Evolutionary conservation across 768 basidiomycete genomes (phyloP), one percentile per base, ranked within the genome.

Genomic region (Lenzites betulinus): DNA sequence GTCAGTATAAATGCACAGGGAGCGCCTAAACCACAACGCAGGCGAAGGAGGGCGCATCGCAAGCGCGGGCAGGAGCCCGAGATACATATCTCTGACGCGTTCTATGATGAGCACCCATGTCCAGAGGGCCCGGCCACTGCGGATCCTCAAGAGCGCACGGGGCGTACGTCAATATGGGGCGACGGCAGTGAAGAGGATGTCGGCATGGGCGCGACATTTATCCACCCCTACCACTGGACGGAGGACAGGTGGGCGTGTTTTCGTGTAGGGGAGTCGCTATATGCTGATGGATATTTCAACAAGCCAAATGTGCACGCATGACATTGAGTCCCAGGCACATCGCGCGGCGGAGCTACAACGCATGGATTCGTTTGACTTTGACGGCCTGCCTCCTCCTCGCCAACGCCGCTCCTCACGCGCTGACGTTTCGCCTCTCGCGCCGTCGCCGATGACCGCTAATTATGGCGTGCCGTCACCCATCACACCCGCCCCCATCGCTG

Each of bases 41-140:
- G 33, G 12, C 38, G 60, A 26, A 62, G 2, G 25, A 54, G 53
- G 16, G 50, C 35, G 18, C 55, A 76, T 73, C 53, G 72, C 3
- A 59, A 35, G n/a, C 62, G 48, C 18, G 23, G 36, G 22, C 52
- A 48, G 15, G 57, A 63, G 35, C 62, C 62, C 2, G 55, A 59
- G 15, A 59, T 63, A 2, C 53, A 78, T 42, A 71, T 81, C 36
- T 81, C 79, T 13, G 78, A 78, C 16, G 79, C 79, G 9, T 75
- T 74, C 61, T 79, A 76, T 59, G 79, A 80, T 55, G 75, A 77
- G 35, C 67, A 78, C 15, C 78, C 80, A 7, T 74, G 76, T 0
- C 79, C 79, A 1, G 77, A 79, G 51, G 79, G 79, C 1, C 79
- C 78, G 16, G 78, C 78, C 15, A 80, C 77, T 1, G 75, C 78